phyloP scores from a whole-genome alignment of 306 rosid species.

The Prunus armeniaca region DNA sequence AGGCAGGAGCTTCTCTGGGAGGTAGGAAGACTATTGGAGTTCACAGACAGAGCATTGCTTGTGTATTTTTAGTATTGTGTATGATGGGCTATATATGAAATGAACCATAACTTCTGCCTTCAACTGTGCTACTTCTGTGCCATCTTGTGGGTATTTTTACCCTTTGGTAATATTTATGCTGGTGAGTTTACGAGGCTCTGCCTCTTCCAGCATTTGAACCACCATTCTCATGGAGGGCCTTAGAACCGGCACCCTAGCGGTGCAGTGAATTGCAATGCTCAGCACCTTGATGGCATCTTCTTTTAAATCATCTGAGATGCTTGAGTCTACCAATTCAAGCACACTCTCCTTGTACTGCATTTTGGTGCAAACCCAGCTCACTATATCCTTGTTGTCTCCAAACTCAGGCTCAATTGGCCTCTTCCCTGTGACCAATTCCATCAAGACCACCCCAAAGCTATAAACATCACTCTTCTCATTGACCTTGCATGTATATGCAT shows the following conservation, averaged over 20 bases:
- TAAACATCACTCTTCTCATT: constrained; percentile 92
- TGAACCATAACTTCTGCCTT: neutral
- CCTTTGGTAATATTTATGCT: constrained; percentile 34
- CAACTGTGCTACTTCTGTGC: neutral
- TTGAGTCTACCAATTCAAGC: constrained; percentile 56
- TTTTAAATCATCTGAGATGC: constrained; percentile 43
- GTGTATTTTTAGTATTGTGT: too few species aligned
- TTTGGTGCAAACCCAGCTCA: constrained; percentile 57
- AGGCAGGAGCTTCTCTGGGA: neutral
- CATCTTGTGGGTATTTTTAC: constrained; percentile 17
- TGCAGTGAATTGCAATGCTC: constrained; percentile 64
- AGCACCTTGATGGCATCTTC: constrained; percentile 66
- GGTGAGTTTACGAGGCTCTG: constrained; percentile 48
- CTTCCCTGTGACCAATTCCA: constrained; percentile 84
- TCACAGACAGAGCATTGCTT: neutral
- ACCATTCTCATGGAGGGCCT: constrained; percentile 91
- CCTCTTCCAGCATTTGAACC: constrained; percentile 87
- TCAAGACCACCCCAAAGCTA: constrained; percentile 83
- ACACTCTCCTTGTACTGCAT: constrained; percentile 34
- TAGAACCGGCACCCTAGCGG: constrained; percentile 45
- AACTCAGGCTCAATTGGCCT: constrained; percentile 62
- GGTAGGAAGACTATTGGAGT: neutral
- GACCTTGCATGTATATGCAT: constrained; percentile 73
- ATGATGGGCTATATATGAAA: too few species aligned
- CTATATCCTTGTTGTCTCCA: constrained; percentile 79